Base-by-base conservation (phyloP, 768 basidiomycete genomes). In the Hygrophoropsis aurantiaca region DNA sequence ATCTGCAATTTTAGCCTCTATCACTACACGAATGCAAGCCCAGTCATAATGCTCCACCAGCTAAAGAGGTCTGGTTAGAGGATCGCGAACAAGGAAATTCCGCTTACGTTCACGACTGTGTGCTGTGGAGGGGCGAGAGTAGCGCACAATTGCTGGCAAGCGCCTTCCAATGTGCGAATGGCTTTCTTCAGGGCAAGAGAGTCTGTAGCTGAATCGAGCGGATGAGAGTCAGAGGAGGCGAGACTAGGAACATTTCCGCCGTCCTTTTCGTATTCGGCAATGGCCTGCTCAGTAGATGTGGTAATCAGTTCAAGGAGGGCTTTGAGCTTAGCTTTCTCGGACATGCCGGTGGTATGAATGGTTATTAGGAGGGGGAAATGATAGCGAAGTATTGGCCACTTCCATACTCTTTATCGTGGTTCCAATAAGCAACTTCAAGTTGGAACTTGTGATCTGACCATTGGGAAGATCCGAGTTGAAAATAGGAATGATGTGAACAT, bases 1-100 rank as follows among this genome's bases (percentile, higher is more conserved):
- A 47, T 76, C 74, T 0, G 75, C 59, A 24, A 76, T 59, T 41
- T 65, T 65, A 35, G 67, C 65, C 13, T 63, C 56, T n/a, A 61
- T 41, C 1, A 59, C 71, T 11, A 73, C 65, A 11, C 60, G 60
- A 11, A 74, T 44, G 27, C 65, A 69, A 5, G 65, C 61, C n/a
- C 21, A 30, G 15, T 42, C 36, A 20, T 36, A 24, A 20, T 39
- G 11, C 18, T 54, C 32, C 7, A 54, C 27, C 5, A 49, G 33
- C 15, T 44, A 39, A 24, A 9, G 21, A 44, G 36, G n/a, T 16
- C 9, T n/a, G 16, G n/a, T 38, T 6, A 21, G 20, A 38, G 8
- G 20, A 9, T 38, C 20, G n/a, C 20, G 16, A 16, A 38, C 6
- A 7, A 16, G 20, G n/a, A 6, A 16, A 6, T 6, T 16, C 7